These are phyloP conservation scores for Brettanomyces naardenensis DNA, from an alignment of 805 yeast species.

Conservation along the genomic window DNA sequence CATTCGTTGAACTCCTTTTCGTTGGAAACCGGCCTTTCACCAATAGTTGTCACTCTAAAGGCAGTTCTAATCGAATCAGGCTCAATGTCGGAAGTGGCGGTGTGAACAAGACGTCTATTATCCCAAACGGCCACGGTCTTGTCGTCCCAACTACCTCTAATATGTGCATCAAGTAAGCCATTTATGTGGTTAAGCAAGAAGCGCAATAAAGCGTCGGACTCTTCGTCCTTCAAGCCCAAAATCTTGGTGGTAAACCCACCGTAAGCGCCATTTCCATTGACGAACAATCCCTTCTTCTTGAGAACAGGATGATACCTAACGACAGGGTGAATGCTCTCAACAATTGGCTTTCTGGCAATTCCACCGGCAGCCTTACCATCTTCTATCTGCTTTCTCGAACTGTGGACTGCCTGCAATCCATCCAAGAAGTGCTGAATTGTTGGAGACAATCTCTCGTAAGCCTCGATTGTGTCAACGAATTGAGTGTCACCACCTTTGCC, in stretches of 20 bases:
- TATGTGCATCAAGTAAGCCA: conserved; percentile 50
- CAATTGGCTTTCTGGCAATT: conserved; percentile 55
- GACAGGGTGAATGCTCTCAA: conserved; percentile 59
- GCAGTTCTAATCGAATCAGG: conserved; percentile 61
- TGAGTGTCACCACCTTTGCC: conserved; percentile 71
- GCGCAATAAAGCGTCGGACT: conserved; percentile 51
- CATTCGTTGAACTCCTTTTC: conserved; percentile 24
- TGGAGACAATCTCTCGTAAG: conserved; percentile 65
- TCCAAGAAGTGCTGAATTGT: conserved; percentile 48
- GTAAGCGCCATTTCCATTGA: conserved; percentile 26
- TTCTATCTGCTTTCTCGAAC: conserved; percentile 63
- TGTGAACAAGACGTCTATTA: conserved; percentile 61
- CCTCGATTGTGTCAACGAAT: conserved; percentile 64
- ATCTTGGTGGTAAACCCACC: conserved; percentile 56
- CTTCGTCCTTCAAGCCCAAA: conserved; percentile 66
- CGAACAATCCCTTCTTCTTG: conserved; percentile 47
- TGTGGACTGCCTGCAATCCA: conserved; percentile 61
- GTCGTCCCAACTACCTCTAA: conserved; percentile 66
- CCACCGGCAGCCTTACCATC: conserved; percentile 49
- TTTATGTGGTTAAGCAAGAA: conserved; percentile 46
- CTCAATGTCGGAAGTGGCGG: conserved; percentile 69
- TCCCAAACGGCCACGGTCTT: conserved; percentile 72
- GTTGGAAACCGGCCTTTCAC: conserved; percentile 49
- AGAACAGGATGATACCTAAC: conserved; percentile 70
- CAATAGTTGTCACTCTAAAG: conserved; percentile 63